Evolutionary conservation across 192 early-diverging fungal genomes (phyloP), one percentile per base, ranked within the genome.

Genomic region (Podila horticola): DNA sequence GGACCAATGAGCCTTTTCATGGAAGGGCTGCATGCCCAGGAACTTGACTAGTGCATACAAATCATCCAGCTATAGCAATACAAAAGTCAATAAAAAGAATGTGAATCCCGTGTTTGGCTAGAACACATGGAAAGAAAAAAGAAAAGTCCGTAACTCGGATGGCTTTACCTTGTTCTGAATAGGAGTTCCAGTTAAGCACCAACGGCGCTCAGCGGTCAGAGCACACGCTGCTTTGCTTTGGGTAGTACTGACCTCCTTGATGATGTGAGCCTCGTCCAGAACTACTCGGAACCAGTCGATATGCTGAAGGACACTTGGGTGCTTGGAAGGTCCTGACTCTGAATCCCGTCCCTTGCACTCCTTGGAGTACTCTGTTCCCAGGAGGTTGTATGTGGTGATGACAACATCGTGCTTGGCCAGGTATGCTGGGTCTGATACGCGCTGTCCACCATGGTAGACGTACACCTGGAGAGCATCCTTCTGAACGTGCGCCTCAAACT

Each of bases 121-220:
- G 55, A 24, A 33, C 4, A 9, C 4, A 49, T 38, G 5, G 34
- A 24, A 22, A n/a, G 9, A 1, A 19, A 19, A 38, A 28, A 17
- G 41, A 31, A 9, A 62, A 15, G 52, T n/a, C n/a, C 66, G 26
- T 50, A 66, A 20, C 62, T 33, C 28, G 29, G 29, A 19, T 0
- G 4, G 26, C 2, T 15, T 13, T 61, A 73, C 77, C 83, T 79
- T 84, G 38, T 84, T 84, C 65, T 89, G 88, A 51, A 97, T 95
- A 19, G 97, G 97, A 10, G 97, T 98, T 24, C 97, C 97, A 5
- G 96, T 97, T 41, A 99, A 67, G 26, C 92, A 94, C 97, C 97
- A 99, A 7, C 96, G 86, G 3, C 93, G 77, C 57, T 88, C 84
- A 2, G 93, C 93, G 5, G 71, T 83, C 6, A 99, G 73, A 26